Conservation (phyloP, 2,329 filamentous ascomycete genomes). For the Hansfordia pulvinata region DNA sequence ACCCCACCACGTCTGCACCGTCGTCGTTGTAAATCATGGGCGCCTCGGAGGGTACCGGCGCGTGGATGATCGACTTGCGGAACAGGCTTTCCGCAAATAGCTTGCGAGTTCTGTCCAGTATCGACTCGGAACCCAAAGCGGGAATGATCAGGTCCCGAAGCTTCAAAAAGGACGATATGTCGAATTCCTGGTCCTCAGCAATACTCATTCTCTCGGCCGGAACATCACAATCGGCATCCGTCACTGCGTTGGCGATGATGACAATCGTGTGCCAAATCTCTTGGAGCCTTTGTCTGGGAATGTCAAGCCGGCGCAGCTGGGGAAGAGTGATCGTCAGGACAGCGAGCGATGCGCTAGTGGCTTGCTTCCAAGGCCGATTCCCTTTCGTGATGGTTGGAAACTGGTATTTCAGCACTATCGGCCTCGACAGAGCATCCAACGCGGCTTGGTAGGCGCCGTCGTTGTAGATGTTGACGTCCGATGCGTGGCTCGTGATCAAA, state of each 20-base stretch:
- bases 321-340: constrained; percentile 55
- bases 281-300: constrained; percentile 30
- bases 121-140: constrained; percentile 48
- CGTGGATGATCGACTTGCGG: constrained; percentile 67
- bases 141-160: constrained; percentile 64
- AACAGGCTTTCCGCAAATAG: constrained; percentile 68
- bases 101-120: constrained; percentile 54
- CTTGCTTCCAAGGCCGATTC: constrained; percentile 64
- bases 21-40: constrained; percentile 38
- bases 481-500: constrained; percentile 44
- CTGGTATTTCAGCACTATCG: constrained; percentile 68
- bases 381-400: constrained; percentile 62
- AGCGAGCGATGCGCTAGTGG: constrained; percentile 56
- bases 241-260: constrained; percentile 52
- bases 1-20: constrained; percentile 28
- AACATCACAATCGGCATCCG: constrained; percentile 45
- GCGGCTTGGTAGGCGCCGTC: constrained; percentile 53
- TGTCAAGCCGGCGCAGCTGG: constrained; percentile 35
- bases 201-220: constrained; percentile 34
- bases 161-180: constrained; percentile 59
- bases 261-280: constrained; percentile 60
- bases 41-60: constrained; percentile 39
- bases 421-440: constrained; percentile 51
- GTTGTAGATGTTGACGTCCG: constrained; percentile 53
- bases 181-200: constrained; percentile 62